These are phyloP conservation scores for Pinus tabuliformis DNA, from an alignment of 75 land plant species.

Conservation along the genomic window DNA sequence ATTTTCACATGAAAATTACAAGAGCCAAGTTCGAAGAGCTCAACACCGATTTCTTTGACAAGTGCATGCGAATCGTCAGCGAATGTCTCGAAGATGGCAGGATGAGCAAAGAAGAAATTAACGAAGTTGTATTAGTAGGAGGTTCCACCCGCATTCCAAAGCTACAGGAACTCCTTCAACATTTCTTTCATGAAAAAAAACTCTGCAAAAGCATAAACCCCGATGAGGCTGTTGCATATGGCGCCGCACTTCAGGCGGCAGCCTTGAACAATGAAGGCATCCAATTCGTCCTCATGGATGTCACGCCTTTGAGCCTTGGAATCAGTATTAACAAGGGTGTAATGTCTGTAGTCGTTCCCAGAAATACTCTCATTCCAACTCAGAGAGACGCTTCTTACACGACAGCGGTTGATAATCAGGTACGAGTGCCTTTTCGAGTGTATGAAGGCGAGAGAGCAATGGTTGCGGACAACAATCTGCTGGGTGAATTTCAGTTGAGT, in stretches of 20 bases:
- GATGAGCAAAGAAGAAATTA: slow-evolving; percentile 7
- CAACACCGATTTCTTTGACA: slow-evolving; percentile 23
- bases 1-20: slow-evolving; percentile 17
- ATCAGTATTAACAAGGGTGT: background rate
- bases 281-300: background rate
- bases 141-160: background rate
- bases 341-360: background rate
- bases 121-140: background rate
- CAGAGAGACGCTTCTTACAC: background rate
- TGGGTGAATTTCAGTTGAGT: background rate
- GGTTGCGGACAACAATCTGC: background rate
- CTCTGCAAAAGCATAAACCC: background rate
- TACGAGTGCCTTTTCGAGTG: background rate
- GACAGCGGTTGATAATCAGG: background rate
- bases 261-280: background rate
- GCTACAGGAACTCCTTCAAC: background rate
- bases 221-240: background rate
- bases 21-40: slow-evolving; percentile 22
- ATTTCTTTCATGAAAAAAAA: background rate
- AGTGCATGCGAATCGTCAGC: slow-evolving; percentile 39
- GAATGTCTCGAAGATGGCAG: slow-evolving; percentile 27
- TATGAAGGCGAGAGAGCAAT: background rate
- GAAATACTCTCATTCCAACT: background rate
- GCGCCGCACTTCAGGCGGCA: background rate
- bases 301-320: background rate